Evolutionary conservation across 441 rosid species (phyloP), one percentile per base, ranked within the genome.

Genomic region (Bruguiera hainesii): DNA sequence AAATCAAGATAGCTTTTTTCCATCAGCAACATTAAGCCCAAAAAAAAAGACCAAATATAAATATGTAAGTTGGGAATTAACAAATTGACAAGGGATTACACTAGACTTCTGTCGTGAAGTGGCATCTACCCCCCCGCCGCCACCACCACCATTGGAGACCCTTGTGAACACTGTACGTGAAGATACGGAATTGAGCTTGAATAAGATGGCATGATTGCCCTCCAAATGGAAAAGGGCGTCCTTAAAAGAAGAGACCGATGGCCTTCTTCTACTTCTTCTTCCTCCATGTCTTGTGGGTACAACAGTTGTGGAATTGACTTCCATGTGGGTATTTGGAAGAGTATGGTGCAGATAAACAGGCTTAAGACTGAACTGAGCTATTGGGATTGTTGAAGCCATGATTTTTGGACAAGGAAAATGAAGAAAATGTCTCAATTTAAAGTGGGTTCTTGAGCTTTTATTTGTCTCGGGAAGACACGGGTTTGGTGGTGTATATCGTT

Each of bases 41-140:
- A 18, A 23, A 29, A 5, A 56, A 33, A 19, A 33, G 62, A 53
- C 2, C 1, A 26, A 26, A 26, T 26, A 26, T 26, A 26, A 1
- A 26, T 26, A 26, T 26, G 2, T 26, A 26, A 49, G 4, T 19
- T 5, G 2, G 20, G 55, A 65, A 68, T 58, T 0, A 71, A 31
- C 59, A 46, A 35, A 26, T 49, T 46, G 15, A 49, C 63, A 39
- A 65, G 23, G 56, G 80, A 87, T 84, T 82, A 90, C 95, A 77
- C 79, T 61, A 10, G 83, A 75, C 29, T 71, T 67, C 62, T 62
- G 61, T 5, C 53, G 78, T 0, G 79, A 66, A 20, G 74, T 46
- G 46, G 84, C 65, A 68, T 78, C 81, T 52, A 64, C 65, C 51
- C 69, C 75, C 26, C 78, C 81, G 52, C 66, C 65, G 51, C 69